Conservation (phyloP, 306 rosid species). For the Elaeagnus macrophylla region DNA sequence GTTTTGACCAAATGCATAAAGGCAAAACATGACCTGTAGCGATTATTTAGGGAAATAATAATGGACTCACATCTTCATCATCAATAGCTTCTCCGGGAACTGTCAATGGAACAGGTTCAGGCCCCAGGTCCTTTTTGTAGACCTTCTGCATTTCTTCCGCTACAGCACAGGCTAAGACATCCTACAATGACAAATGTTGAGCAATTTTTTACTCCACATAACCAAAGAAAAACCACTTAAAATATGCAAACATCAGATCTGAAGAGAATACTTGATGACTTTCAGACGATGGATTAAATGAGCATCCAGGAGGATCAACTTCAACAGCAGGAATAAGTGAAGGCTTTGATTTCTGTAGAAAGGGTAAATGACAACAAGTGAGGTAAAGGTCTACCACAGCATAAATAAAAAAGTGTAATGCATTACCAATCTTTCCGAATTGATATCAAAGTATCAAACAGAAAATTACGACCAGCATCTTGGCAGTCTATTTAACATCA, state of each 20-base stretch:
- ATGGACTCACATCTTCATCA: slow-evolving; percentile 76
- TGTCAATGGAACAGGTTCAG: slow-evolving; percentile 79
- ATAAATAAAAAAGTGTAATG: neutral
- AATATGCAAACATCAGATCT: neutral
- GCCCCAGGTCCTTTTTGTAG: slow-evolving; percentile 79
- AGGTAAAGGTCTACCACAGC: neutral
- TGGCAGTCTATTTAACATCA: neutral
- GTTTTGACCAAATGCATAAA: neutral
- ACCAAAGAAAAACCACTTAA: slow-evolving; percentile 7
- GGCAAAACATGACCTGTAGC: neutral
- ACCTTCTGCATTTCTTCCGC: slow-evolving; percentile 88
- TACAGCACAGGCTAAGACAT: slow-evolving; percentile 69
- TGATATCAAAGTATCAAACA: neutral
- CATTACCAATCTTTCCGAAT: neutral
- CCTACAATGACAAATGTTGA: slow-evolving; percentile 40
- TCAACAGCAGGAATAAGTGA: slow-evolving; percentile 81
- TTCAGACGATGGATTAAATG: slow-evolving; percentile 68
- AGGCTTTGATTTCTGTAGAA: slow-evolving; percentile 40
- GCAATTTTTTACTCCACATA: neutral
- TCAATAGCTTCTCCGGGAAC: slow-evolving; percentile 63
- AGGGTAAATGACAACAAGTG: slow-evolving; percentile 1
- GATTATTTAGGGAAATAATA: slow-evolving; percentile 10
- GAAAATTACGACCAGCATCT: too few relatives aligned
- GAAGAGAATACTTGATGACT: slow-evolving; percentile 68
- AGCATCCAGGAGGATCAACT: slow-evolving; percentile 88